Evolutionary conservation across 23 red algal species (phyloP).

Genomic region (Gracilaria caudata): DNA sequence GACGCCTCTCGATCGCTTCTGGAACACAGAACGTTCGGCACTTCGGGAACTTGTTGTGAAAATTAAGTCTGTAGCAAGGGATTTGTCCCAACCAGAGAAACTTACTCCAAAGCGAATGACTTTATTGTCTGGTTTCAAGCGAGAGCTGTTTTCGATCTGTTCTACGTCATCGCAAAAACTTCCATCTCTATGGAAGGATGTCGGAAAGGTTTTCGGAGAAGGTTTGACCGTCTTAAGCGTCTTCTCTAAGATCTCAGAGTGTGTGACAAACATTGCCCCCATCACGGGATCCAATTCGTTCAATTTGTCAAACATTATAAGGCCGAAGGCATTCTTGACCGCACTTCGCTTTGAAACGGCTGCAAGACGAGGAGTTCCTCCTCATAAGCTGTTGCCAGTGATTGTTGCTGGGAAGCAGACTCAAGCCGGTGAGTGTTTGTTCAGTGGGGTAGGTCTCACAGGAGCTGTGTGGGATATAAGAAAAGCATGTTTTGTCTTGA

Average conservation of each 20-base stretch:
- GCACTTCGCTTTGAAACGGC: slow-evolving; percentile 29
- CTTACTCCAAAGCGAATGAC: slow-evolving; percentile 4
- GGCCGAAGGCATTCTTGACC: slow-evolving; percentile 23
- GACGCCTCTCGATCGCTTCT: slow-evolving; percentile 32
- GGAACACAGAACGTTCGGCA: slow-evolving; percentile 5
- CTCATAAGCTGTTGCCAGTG: slow-evolving; percentile 15
- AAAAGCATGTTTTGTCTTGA: slow-evolving; percentile 13
- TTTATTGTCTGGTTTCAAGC: slow-evolving; percentile 2
- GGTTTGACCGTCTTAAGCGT: not conserved
- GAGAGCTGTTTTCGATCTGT: slow-evolving; percentile 24
- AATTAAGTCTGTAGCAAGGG: slow-evolving; percentile 11
- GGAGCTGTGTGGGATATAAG: slow-evolving; percentile 16
- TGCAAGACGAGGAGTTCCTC: not conserved
- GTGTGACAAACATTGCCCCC: not conserved
- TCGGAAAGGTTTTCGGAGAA: slow-evolving; percentile 9
- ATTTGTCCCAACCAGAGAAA: not conserved
- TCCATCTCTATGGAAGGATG: slow-evolving; percentile 31
- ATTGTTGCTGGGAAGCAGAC: not conserved
- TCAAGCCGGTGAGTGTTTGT: not conserved
- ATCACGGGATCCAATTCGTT: not conserved
- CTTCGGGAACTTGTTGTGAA: not conserved
- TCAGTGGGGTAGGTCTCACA: not conserved
- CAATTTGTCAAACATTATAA: slow-evolving; percentile 3
- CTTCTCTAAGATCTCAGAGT: slow-evolving; percentile 17
- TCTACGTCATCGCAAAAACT: not conserved